Conservation (phyloP, 1,139 yeast species). For the Pichia sp. region DNA sequence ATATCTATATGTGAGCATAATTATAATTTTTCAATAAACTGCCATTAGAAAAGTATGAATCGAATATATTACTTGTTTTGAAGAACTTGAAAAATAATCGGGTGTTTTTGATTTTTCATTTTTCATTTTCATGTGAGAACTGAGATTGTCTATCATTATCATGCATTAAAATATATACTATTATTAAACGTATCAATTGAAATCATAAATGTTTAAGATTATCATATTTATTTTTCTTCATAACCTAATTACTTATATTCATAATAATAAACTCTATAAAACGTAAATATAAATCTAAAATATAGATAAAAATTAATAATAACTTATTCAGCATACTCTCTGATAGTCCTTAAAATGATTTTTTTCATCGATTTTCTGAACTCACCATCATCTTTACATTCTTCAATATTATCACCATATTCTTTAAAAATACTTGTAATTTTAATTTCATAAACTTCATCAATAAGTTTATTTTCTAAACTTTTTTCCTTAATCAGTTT, state of each 20-base stretch:
- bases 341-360: conserved; percentile 17
- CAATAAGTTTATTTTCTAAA: conserved; percentile 36
- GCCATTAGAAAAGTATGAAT: no score
- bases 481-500: conserved; percentile 55
- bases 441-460: conserved; percentile 38
- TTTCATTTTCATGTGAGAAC: no score
- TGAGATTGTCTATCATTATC: no score
- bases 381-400: conserved; percentile 13
- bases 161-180: no score
- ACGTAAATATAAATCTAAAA: background rate
- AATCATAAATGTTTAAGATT: no score
- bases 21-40: no score
- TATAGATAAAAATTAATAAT: background rate
- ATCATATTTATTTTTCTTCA: no score
- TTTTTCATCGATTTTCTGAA: conserved; percentile 17
- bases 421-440: conserved; percentile 44
- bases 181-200: no score
- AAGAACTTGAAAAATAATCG: no score
- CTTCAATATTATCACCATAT: conserved; percentile 46
- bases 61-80: no score
- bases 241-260: no score
- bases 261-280: background rate
- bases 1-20: background rate
- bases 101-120: no score
- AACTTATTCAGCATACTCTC: conserved; percentile 15